Percentiles rank a stretch among this genome's conserved stretches.
These are phyloP conservation scores for Tylopilus sp. DNA, from an alignment of 768 basidiomycete species.

Conservation along the genomic window DNA sequence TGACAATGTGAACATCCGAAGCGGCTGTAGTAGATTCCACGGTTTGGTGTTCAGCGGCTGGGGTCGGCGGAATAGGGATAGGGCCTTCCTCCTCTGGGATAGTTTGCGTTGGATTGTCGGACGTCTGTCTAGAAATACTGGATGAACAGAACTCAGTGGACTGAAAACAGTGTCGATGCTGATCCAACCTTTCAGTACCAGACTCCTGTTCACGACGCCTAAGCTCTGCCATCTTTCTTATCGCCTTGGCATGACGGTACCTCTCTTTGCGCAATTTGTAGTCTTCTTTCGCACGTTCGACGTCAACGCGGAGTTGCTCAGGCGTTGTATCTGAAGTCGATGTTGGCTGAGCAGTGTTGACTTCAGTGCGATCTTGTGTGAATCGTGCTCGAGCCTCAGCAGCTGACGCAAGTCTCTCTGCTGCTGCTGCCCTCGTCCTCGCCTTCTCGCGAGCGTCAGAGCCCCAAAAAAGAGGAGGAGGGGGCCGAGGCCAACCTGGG, in stretches of 20 bases:
- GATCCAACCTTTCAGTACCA: conserved; percentile 26
- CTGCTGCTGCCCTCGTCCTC: conserved; percentile 12
- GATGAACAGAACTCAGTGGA: conserved; percentile 4
- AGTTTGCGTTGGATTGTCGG: conserved; percentile 16
- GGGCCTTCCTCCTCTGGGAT: neutral
- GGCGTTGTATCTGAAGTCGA: conserved; percentile 5
- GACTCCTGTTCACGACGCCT: conserved; percentile 18
- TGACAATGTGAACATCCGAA: conserved; percentile 47
- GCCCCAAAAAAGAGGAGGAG: conserved; percentile 21
- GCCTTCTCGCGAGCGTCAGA: conserved; percentile 3
- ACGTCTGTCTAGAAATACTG: conserved; percentile 27
- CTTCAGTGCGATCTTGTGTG: conserved; percentile 1
- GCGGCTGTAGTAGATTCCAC: conserved; percentile 13
- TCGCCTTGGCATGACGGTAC: conserved; percentile 58
- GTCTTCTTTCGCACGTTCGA: conserved; percentile 61
- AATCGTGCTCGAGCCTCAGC: conserved; percentile 13
- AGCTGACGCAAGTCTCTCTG: conserved; percentile 18
- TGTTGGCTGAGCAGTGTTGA: neutral
- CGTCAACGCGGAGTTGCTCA: conserved; percentile 35
- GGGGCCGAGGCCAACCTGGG: conserved; percentile 26
- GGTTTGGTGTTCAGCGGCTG: conserved; percentile 13
- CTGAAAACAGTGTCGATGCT: neutral
- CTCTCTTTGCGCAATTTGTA: conserved; percentile 72
- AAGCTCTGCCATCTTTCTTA: conserved; percentile 40
- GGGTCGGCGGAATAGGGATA: neutral